Evolutionary conservation across 768 basidiomycete genomes (phyloP), one percentile per base, ranked within the genome.

Genomic region (Grammothele lineata): DNA sequence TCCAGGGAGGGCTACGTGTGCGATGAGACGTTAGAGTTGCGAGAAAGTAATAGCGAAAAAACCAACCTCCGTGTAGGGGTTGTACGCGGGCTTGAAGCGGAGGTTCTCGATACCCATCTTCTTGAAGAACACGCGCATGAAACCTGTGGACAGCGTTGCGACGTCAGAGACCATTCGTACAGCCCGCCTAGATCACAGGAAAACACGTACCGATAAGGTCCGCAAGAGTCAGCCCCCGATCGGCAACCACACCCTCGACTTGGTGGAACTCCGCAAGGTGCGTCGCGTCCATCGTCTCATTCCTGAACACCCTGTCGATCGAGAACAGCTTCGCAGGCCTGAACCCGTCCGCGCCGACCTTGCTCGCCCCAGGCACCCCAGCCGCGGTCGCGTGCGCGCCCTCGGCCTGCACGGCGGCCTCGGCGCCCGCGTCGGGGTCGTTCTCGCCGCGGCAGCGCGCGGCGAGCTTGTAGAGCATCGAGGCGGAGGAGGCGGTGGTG

Each of bases 261-360:
- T 99, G 96, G 64, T 98, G 95, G 75, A 99, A 99, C 68, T 99
- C 96, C 4, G 96, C 96, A 53, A 99, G 62, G 74, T 99, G 96
- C 15, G 96, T 99, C 37, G 93, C 93, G 66, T 99, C 96, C 78
- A 91, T 90, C 0, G 96, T 91, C 68, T 99, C 96, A 59, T 99
- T 99, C 63, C 96, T 77, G 84, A 98, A 99, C 18, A 99, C 96
- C 37, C 96, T 77, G 66, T 99, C 96, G 55, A 99, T 97, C 57
- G 89, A 92, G 79, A 97, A 99, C 54, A 96, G 63, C 60, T 97
- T 96, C 30, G 90, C 90, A 5, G 93, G 90, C 48, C 83, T 74
- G 76, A 96, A 96, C 0, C 89, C 91, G 40, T 88, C 86, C 57
- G 78, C 64, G 54, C 59, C 58, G 15, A 15, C 48, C 44, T 51